Conservation (phyloP, 1,284 basidiomycete species). For the Marasmius tenuissimus region DNA sequence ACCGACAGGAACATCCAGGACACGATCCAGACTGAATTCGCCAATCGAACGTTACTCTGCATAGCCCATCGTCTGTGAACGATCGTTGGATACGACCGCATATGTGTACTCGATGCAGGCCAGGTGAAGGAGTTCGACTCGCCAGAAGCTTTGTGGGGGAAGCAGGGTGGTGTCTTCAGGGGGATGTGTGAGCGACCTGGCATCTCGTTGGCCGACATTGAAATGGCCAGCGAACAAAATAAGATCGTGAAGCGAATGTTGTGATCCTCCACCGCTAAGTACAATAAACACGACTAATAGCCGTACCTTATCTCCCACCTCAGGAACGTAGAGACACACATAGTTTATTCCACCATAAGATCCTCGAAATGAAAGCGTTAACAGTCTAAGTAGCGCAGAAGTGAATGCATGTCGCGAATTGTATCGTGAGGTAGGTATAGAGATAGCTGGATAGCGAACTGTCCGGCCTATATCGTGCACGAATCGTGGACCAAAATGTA, state of each 20-base stretch:
- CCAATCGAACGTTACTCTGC: conserved; percentile 64
- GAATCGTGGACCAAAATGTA: too few relatives aligned
- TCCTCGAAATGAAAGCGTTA: too few relatives aligned
- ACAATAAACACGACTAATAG: too few relatives aligned
- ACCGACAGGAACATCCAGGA: conserved; percentile 73
- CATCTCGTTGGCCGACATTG: background rate
- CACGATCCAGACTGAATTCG: conserved; percentile 71
- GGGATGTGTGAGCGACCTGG: conserved; percentile 7
- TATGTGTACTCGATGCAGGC: conserved; percentile 64
- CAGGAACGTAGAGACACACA: too few relatives aligned
- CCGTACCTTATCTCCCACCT: too few relatives aligned
- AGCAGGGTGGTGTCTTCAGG: conserved; percentile 1
- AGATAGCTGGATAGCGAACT: too few relatives aligned
- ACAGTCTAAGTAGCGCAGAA: too few relatives aligned
- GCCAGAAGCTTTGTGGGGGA: conserved; percentile 1
- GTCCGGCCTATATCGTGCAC: too few relatives aligned
- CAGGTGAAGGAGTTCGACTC: conserved; percentile 15
- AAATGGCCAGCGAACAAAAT: conserved; percentile 1
- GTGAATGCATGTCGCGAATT: too few relatives aligned
- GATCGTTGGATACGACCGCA: conserved; percentile 59
- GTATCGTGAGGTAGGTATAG: too few relatives aligned
- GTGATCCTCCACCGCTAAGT: too few relatives aligned
- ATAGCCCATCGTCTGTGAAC: conserved; percentile 65
- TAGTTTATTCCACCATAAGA: too few relatives aligned
- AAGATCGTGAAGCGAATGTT: background rate